These are phyloP conservation scores for Ceratocystis alfenasii DNA, from an alignment of 2,329 filamentous ascomycete species.

Conservation along the genomic window DNA sequence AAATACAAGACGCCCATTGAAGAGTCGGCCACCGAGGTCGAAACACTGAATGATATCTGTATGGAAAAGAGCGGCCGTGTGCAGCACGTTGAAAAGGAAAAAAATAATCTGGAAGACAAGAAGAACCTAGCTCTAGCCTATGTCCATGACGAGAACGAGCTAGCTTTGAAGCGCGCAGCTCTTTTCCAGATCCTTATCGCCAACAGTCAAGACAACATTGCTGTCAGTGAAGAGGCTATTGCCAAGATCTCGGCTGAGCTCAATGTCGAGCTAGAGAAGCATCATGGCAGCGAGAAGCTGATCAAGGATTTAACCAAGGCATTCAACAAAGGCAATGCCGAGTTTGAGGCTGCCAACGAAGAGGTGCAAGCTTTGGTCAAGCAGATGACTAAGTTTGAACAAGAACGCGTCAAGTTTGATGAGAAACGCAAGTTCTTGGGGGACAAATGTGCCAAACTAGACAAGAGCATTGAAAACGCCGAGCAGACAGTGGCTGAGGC, in stretches of 20 bases:
- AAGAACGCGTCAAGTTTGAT: conserved; percentile 92
- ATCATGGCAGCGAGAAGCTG: conserved; percentile 75
- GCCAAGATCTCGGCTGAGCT: conserved; percentile 81
- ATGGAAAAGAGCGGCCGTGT: conserved; percentile 90
- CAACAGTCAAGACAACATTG: conserved; percentile 78
- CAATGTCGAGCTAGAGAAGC: conserved; percentile 78
- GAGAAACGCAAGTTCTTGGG: conserved; percentile 92
- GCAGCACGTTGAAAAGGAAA: conserved; percentile 96
- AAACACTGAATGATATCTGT: conserved; percentile 86
- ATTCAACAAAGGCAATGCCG: conserved; percentile 70
- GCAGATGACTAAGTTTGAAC: conserved; percentile 85
- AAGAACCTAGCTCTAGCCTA: conserved; percentile 88
- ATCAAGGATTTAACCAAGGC: conserved; percentile 83
- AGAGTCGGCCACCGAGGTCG: conserved; percentile 79
- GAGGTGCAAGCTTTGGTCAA: conserved; percentile 67
- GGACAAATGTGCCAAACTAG: conserved; percentile 86
- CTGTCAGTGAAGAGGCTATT: conserved; percentile 80
- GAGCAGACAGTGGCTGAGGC: conserved; percentile 64
- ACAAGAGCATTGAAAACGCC: conserved; percentile 71
- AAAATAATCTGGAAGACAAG: conserved; percentile 82
- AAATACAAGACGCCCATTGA: conserved; percentile 98
- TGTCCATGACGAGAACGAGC: conserved; percentile 85
- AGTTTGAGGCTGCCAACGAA: conserved; percentile 73
- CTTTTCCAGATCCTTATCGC: conserved; percentile 85
- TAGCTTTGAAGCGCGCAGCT: conserved; percentile 76